Conservation (phyloP, 1,284 basidiomycete species). For the Fomitopsis schrenkii region DNA sequence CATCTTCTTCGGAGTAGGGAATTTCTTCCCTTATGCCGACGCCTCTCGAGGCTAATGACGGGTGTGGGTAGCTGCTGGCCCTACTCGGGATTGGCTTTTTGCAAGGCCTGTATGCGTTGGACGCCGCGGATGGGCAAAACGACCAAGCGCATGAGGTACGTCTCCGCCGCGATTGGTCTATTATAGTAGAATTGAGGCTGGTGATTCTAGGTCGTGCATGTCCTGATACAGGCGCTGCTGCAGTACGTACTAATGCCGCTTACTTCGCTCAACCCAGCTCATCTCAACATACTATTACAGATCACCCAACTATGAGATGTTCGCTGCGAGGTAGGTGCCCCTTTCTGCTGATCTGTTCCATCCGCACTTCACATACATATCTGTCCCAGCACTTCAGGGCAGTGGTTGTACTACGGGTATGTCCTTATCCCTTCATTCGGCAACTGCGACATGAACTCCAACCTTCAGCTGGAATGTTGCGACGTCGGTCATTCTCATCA, state of each 20-base stretch:
- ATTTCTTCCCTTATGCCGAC: conserved; percentile 3
- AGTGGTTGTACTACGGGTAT: conserved; percentile 80
- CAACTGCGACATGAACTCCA: background rate
- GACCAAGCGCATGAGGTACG: conserved; percentile 49
- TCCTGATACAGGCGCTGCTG: conserved; percentile 78
- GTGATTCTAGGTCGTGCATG: conserved; percentile 56
- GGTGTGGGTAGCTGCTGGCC: conserved; percentile 55
- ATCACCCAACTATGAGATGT: conserved; percentile 77
- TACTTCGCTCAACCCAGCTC: background rate
- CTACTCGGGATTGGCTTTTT: conserved; percentile 82
- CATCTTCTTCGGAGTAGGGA: conserved; percentile 81
- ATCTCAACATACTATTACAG: conserved; percentile 31
- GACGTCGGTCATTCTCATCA: conserved; percentile 86
- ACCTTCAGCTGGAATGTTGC: conserved; percentile 75
- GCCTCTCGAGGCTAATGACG: background rate
- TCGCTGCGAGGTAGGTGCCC: conserved; percentile 41
- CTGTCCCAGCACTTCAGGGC: conserved; percentile 55
- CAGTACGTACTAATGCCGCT: conserved; percentile 43
- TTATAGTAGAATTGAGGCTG: background rate
- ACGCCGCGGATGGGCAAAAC: conserved; percentile 82
- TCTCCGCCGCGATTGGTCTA: background rate
- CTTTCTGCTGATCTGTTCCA: background rate
- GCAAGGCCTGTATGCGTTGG: conserved; percentile 85
- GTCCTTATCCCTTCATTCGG: conserved; percentile 18
- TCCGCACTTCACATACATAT: background rate